Conservation (phyloP, 768 basidiomycete species). For the Pleurotus giganteus region DNA sequence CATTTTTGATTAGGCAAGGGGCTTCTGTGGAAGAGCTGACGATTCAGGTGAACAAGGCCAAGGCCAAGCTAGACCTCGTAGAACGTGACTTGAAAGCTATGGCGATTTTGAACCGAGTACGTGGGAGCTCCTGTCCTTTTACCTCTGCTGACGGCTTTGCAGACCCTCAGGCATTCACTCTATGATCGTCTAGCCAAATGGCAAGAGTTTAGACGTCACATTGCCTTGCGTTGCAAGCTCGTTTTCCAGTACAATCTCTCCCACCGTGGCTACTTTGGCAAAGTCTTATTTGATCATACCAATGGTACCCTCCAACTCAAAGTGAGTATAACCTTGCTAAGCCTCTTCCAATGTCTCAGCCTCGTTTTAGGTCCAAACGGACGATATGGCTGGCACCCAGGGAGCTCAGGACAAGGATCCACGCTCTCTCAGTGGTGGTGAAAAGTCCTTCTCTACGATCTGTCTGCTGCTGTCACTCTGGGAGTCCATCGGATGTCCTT, state of each 20-base stretch:
- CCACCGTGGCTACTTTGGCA: slow-evolving; percentile 86
- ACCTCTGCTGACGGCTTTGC: slow-evolving; percentile 7
- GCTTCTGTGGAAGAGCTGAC: slow-evolving; percentile 78
- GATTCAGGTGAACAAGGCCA: slow-evolving; percentile 63
- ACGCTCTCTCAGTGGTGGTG: slow-evolving; percentile 85
- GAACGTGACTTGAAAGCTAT: slow-evolving; percentile 64
- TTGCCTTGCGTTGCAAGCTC: slow-evolving; percentile 82
- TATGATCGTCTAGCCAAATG: slow-evolving; percentile 66
- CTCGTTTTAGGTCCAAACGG: slow-evolving; percentile 67
- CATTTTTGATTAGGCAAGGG: slow-evolving; percentile 53
- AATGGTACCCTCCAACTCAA: slow-evolving; percentile 62
- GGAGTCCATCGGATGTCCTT: slow-evolving; percentile 93
- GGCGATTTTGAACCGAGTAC: slow-evolving; percentile 62
- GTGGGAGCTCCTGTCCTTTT: neutral
- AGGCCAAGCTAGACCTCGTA: slow-evolving; percentile 55
- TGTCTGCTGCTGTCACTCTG: slow-evolving; percentile 92
- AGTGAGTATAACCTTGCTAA: slow-evolving; percentile 27
- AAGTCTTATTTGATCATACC: slow-evolving; percentile 83
- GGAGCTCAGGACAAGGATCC: slow-evolving; percentile 75
- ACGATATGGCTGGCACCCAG: slow-evolving; percentile 69
- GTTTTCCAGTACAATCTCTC: slow-evolving; percentile 82
- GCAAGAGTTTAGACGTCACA: slow-evolving; percentile 86
- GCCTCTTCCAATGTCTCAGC: neutral
- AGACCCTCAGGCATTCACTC: slow-evolving; percentile 72
- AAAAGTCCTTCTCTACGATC: slow-evolving; percentile 96